Evolutionary conservation across 495 filamentous ascomycete species (phyloP), one percentile per base, ranked within the genome.

Genomic region (Astrothelium macrocarpum): DNA sequence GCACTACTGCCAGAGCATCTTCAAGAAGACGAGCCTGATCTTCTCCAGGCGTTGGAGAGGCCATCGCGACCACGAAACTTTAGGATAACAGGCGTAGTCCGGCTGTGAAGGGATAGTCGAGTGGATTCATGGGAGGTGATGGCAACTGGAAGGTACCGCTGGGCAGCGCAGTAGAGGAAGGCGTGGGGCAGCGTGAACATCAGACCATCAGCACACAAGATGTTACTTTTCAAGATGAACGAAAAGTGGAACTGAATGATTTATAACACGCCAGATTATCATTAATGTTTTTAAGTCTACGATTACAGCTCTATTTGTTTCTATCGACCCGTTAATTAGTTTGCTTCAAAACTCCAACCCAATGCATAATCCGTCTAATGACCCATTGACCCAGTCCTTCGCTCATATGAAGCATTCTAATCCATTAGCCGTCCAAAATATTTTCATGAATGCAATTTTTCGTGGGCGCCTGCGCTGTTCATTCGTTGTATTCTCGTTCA

Each of bases 11-110:
- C 79, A 97, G 80, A 73, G 95, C 94, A 88, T 98, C 94, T 75
- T 97, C 93, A 67, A 98, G 86, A 76, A 98, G 82, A 70, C 91
- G 87, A 67, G 86, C 88, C 82, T 96, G 91, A 80, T 97, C 92
- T 81, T 95, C 91, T 66, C 88, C 81, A 16, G 66, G 56, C 11
- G 68, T 66, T 10, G 67, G 67, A 31, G 67, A 56, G 23, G 49
- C 12, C 49, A 56, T 56, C 29, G 49, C 49, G 25, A 26, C 18
- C 9, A 18, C 3, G n/a, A 10, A 4, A 3, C 9, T 49, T 49
- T 20, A 9, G 18, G 14, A 5, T 49, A 20, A 10, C 7, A 20
- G 43, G 3, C n/a, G n/a, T 49, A 18, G 43, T 9, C 9, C 43
- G n/a, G 18, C n/a, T 14, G 43, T 5, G 18, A 49, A 20, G n/a